Evolutionary conservation across 306 rosid genomes (phyloP).

Genomic region (Prunus padus): DNA sequence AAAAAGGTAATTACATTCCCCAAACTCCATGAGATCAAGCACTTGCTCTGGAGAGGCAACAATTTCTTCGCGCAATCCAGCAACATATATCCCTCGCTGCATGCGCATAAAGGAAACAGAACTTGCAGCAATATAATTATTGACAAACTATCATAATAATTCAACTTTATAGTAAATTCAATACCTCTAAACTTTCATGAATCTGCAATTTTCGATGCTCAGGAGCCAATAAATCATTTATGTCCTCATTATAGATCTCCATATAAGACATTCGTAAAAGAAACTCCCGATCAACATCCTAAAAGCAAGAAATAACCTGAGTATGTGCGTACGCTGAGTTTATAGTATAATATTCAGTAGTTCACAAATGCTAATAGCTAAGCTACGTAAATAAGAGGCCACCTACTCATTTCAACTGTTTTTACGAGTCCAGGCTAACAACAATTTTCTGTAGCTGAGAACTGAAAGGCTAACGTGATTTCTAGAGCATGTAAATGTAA

Average conservation of each 20-base stretch:
- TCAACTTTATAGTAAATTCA: slow-evolving; percentile 2
- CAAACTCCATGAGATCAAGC: slow-evolving; percentile 74
- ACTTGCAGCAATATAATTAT: slow-evolving; percentile 7
- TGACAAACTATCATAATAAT: slow-evolving; percentile 9
- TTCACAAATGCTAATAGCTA: neutral
- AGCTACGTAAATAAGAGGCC: neutral
- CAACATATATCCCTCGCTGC: slow-evolving; percentile 94
- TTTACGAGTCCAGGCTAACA: neutral
- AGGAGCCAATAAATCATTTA: slow-evolving; percentile 90
- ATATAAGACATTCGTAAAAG: slow-evolving; percentile 95
- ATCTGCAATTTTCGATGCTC: slow-evolving; percentile 96
- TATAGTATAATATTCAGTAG: neutral
- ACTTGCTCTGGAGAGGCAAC: slow-evolving; percentile 92
- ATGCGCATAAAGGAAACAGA: slow-evolving; percentile 29
- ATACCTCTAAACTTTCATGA: slow-evolving; percentile 89
- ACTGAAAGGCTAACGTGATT: neutral
- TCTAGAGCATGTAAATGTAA: neutral
- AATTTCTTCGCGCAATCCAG: slow-evolving; percentile 94
- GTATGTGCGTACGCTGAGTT: neutral
- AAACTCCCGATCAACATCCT: slow-evolving; percentile 86
- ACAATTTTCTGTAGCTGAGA: neutral
- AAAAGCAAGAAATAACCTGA: slow-evolving; percentile 9
- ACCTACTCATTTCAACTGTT: neutral
- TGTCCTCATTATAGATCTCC: slow-evolving; percentile 96
- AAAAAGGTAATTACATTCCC: slow-evolving; percentile 63